Percentiles rank a stretch among this genome's conserved stretches.
Conservation (phyloP, 306 rosid genomes). For the Lathyrus oleraceus region DNA sequence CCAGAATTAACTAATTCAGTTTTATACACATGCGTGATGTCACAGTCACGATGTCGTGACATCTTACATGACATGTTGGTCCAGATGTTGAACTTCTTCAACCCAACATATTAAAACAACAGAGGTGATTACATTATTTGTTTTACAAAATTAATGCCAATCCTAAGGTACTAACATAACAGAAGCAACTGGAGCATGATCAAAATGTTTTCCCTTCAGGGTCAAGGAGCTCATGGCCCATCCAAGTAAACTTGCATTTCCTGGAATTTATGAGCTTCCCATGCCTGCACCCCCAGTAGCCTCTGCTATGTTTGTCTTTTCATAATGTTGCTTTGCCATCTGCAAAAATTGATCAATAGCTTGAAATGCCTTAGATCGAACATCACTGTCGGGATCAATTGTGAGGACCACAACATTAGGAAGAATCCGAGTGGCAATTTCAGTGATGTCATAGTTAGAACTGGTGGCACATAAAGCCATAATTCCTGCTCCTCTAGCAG, state of each 20-base stretch:
- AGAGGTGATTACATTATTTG: too few species aligned
- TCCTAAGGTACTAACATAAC: too few species aligned
- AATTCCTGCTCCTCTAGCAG: constrained; percentile 98
- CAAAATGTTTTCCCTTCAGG: constrained; percentile 89
- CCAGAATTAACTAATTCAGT: too few species aligned
- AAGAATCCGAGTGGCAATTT: too few species aligned
- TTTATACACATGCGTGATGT: too few species aligned
- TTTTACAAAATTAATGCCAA: too few species aligned
- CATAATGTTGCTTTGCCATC: constrained; percentile 73
- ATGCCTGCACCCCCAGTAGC: constrained; percentile 46
- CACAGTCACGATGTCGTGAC: too few species aligned
- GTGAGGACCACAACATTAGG: too few species aligned
- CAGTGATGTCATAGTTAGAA: constrained; percentile 91
- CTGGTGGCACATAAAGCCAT: constrained; percentile 99
- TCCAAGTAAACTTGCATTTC: constrained; percentile 91
- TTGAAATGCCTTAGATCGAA: constrained; percentile 89
- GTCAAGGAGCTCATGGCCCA: constrained; percentile 99
- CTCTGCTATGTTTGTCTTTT: constrained; percentile 79
- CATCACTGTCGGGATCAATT: constrained; percentile 99
- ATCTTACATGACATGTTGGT: too few species aligned
- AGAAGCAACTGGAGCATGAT: constrained; percentile 71
- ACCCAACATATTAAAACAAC: too few species aligned
- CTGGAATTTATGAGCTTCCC: constrained; percentile 66
- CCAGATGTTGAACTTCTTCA: too few species aligned
- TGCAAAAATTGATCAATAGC: constrained; percentile 92